phyloP scores from a whole-genome alignment of 805 yeast genomes.

The Starmerella sp. region DNA sequence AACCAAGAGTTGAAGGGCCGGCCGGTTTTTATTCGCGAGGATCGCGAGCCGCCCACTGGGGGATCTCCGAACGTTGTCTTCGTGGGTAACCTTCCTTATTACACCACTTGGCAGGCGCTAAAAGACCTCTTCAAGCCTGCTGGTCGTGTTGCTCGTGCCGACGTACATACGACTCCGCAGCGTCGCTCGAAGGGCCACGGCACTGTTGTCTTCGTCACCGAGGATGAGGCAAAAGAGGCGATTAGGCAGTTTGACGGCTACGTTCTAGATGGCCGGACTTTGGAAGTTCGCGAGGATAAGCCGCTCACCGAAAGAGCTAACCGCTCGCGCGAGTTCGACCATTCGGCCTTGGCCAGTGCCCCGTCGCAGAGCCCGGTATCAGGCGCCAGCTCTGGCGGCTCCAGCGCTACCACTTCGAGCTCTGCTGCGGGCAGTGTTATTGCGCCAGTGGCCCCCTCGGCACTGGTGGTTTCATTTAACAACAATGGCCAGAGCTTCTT shows the following conservation, averaged over 20 bases:
- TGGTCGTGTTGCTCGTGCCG: slow-evolving; percentile 76
- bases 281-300: slow-evolving; percentile 72
- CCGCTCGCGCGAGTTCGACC: not conserved
- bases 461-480: not conserved
- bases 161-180: slow-evolving; percentile 49
- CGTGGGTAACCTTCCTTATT: slow-evolving; percentile 72
- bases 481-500: slow-evolving; percentile 35
- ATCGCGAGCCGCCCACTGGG: slow-evolving; percentile 57
- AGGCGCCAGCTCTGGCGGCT: not conserved
- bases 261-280: slow-evolving; percentile 59
- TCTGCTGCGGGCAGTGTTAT: not conserved
- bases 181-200: slow-evolving; percentile 85
- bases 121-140: slow-evolving; percentile 71
- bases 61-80: slow-evolving; percentile 34
- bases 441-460: not conserved
- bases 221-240: slow-evolving; percentile 62
- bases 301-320: slow-evolving; percentile 22
- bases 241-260: slow-evolving; percentile 57
- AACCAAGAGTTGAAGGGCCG: slow-evolving; percentile 70
- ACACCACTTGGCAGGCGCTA: slow-evolving; percentile 72
- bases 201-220: slow-evolving; percentile 55
- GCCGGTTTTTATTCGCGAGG: slow-evolving; percentile 69
- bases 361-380: not conserved
- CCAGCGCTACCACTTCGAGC: not conserved
- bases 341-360: slow-evolving; percentile 24